Evolutionary conservation across 192 early-diverging fungal species (phyloP), one percentile per base, ranked within the genome.

Genomic region (Lobosporangium transversale): DNA sequence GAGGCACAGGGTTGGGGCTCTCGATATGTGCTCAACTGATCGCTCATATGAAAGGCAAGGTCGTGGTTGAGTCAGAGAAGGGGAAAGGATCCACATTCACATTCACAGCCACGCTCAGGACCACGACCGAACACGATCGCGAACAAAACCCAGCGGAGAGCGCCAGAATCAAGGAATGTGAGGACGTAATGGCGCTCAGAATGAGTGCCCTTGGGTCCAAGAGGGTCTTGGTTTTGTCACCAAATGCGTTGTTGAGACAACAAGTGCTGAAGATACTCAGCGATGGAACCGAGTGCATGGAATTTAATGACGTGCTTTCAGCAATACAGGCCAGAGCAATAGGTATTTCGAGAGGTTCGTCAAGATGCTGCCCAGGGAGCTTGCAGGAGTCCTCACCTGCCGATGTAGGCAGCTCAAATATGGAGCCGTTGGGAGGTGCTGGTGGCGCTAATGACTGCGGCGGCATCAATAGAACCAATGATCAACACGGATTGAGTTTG

Each of bases 21-120:
- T 79, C 79, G n/a, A 85, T 85, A 14, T 83, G 81, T 50, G 66
- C 79, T 4, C 70, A 85, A 40, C 48, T 85, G 43, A 82, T 82
- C 12, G 11, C 58, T 23, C 68, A 80, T 24, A 81, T 83, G 78
- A 35, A 66, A 18, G 84, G 84, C 26, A 69, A 67, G 35, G 69
- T 85, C 31, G 42, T 56, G 0, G 84, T 85, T 0, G 78, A 80
- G 23, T 83, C 81, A 0, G 70, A 62, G n/a, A 57, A 75, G n/a
- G 73, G 60, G 0, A 58, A 71, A 43, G 84, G 84, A 15, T 80
- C 81, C 0, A 83, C 66, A 12, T 85, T 85, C 37, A 76, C 73
- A 2, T 76, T 76, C 33, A 31, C 59, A 6, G 73, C 73, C 3
- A 61, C 56, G 8, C 18, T 76, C 6, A 59, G 58, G 10, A 62